Conservation (phyloP, 139 green algal species). For the Auxenochlorella protothecoides region DNA sequence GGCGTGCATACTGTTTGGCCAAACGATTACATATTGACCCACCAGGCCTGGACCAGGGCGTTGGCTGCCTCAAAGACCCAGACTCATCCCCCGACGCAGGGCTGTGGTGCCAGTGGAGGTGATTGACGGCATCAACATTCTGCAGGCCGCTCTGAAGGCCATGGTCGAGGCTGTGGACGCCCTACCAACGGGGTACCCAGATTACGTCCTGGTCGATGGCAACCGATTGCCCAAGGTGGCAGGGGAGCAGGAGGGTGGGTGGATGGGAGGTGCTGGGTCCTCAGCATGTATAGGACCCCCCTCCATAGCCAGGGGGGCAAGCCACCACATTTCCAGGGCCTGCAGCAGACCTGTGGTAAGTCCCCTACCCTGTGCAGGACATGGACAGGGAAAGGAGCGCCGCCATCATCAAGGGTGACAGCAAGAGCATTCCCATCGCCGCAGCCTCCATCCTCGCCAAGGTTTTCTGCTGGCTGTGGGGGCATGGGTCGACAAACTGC, state of each 20-base stretch:
- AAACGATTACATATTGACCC: not conserved
- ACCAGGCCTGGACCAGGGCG: not conserved
- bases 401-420: conserved; percentile 74
- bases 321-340: not conserved
- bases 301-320: not conserved
- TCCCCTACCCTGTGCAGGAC: conserved; percentile 6
- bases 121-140: conserved; percentile 90
- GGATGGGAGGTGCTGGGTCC: not conserved
- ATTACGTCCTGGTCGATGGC: conserved; percentile 69
- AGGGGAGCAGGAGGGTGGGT: too few species aligned
- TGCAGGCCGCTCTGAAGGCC: conserved; percentile 63
- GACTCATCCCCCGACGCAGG: conserved; percentile 25
- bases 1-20: too few species aligned
- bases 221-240: conserved; percentile 43
- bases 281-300: not conserved
- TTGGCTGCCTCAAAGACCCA: not conserved
- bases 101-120: conserved; percentile 41
- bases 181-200: conserved; percentile 20
- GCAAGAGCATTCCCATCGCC: conserved; percentile 61
- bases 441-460: conserved; percentile 87
- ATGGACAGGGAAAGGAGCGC: conserved; percentile 14
- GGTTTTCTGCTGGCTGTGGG: conserved; percentile 20
- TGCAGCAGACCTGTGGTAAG: too few species aligned
- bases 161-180: conserved; percentile 47
- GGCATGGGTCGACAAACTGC: too few species aligned